Percentiles rank a stretch among this genome's conserved stretches.
Conservation (phyloP, 179 eudicot species). For the Silene vulgaris region DNA sequence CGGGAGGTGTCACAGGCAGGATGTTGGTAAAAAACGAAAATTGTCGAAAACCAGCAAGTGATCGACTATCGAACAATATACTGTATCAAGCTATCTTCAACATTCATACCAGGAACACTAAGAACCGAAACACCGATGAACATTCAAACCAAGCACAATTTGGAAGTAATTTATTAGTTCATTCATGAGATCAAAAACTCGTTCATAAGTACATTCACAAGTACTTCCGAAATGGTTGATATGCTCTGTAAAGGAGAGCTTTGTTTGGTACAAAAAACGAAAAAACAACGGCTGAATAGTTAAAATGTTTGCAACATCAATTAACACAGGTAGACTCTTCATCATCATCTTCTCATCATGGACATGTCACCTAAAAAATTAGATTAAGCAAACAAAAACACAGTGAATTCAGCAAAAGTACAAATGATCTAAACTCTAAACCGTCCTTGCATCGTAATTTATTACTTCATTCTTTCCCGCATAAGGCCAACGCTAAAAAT, state of each 20-base stretch:
- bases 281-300: constrained; percentile 10
- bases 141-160: neutral
- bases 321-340: constrained; percentile 19
- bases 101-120: neutral
- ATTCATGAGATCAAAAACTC: neutral
- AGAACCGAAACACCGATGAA: neutral
- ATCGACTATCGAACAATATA: too few relatives aligned
- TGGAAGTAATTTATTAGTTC: constrained; percentile 11
- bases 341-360: constrained; percentile 19
- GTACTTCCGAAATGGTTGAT: constrained; percentile 15
- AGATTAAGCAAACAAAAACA: constrained; percentile 1
- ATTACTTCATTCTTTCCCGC: neutral
- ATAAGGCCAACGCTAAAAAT: neutral
- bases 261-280: constrained; percentile 14
- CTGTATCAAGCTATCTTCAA: too few relatives aligned
- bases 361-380: constrained; percentile 23
- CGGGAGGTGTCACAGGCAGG: too few relatives aligned
- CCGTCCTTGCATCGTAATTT: too few relatives aligned
- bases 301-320: constrained; percentile 11
- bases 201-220: constrained; percentile 1
- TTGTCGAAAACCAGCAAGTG: too few relatives aligned
- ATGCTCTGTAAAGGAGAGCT: constrained; percentile 10
- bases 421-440: neutral
- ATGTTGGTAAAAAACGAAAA: too few relatives aligned
- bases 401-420: neutral